Conservation (phyloP, 2,329 filamentous ascomycete genomes). For the Fusarium circinatum region DNA sequence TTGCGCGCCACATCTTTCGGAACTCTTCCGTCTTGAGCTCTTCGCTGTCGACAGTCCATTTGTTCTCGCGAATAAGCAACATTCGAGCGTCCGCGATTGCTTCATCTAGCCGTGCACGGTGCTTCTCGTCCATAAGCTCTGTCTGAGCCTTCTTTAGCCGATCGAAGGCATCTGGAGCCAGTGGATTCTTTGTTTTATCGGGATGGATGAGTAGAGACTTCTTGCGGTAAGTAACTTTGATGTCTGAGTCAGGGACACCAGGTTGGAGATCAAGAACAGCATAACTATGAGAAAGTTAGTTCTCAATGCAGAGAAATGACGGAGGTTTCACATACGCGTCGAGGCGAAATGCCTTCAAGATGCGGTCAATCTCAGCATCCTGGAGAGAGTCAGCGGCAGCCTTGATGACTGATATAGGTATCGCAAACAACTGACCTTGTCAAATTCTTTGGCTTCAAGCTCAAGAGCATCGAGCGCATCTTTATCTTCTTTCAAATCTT, state of each 20-base stretch:
- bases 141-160: slow-evolving; percentile 94
- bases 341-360: slow-evolving; percentile 86
- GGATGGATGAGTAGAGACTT: slow-evolving; percentile 99
- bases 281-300: slow-evolving; percentile 66
- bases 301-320: not conserved
- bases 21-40: slow-evolving; percentile 89
- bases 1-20: slow-evolving; percentile 86
- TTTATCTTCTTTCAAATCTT: slow-evolving; percentile 65
- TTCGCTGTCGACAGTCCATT: slow-evolving; percentile 88
- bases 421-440: slow-evolving; percentile 71
- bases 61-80: slow-evolving; percentile 92
- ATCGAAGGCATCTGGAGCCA: slow-evolving; percentile 94
- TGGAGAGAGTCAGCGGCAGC: slow-evolving; percentile 51
- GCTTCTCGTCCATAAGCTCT: slow-evolving; percentile 92
- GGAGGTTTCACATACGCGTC: slow-evolving; percentile 59
- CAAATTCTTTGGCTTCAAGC: slow-evolving; percentile 87
- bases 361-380: slow-evolving; percentile 96
- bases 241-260: slow-evolving; percentile 93
- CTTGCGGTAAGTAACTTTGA: slow-evolving; percentile 92
- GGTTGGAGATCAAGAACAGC: slow-evolving; percentile 95
- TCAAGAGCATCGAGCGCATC: slow-evolving; percentile 85
- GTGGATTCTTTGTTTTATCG: slow-evolving; percentile 93
- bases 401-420: slow-evolving; percentile 29
- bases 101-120: slow-evolving; percentile 87
- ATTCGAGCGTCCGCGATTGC: slow-evolving; percentile 95